phyloP scores from a whole-genome alignment of 2,329 filamentous ascomycete genomes.

The Penicillium brevicompactum region DNA sequence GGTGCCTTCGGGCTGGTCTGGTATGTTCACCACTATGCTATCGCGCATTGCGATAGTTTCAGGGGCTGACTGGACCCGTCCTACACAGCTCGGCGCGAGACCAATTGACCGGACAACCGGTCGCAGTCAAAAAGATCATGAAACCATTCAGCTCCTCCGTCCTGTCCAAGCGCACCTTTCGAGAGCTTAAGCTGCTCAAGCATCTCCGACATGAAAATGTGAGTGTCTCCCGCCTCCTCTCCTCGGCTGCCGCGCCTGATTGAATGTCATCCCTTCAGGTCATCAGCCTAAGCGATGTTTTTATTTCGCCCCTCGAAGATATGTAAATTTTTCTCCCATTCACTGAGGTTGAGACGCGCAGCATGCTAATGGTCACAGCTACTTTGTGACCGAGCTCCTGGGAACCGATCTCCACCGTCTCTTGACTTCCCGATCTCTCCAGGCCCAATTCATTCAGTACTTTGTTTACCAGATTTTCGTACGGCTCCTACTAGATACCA shows the following conservation, averaged over 20 bases:
- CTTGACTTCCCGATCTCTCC: slow-evolving; percentile 89
- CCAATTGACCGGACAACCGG: slow-evolving; percentile 93
- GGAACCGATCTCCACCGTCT: slow-evolving; percentile 95
- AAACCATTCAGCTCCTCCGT: slow-evolving; percentile 99
- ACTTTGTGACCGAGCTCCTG: slow-evolving; percentile 96
- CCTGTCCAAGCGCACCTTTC: slow-evolving; percentile 94
- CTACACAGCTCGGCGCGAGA: slow-evolving; percentile 83
- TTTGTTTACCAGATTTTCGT: slow-evolving; percentile 99
- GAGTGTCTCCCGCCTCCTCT: neutral
- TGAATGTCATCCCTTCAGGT: slow-evolving; percentile 58
- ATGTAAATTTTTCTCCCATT: slow-evolving; percentile 65
- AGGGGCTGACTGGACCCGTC: slow-evolving; percentile 15
- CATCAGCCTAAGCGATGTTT: slow-evolving; percentile 98
- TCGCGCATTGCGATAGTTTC: slow-evolving; percentile 2
- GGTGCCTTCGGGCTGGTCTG: slow-evolving; percentile 97
- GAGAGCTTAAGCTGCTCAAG: slow-evolving; percentile 95
- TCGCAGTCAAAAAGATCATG: slow-evolving; percentile 99
- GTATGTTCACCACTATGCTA: slow-evolving; percentile 55
- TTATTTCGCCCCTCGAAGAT: slow-evolving; percentile 97
- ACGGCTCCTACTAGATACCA: slow-evolving; percentile 39
- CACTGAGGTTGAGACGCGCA: neutral
- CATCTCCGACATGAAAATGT: slow-evolving; percentile 97
- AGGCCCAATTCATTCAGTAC: slow-evolving; percentile 99
- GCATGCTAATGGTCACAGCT: slow-evolving; percentile 56
- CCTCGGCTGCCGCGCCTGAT: neutral